Percentiles rank a stretch among this genome's conserved stretches.
Conservation (phyloP, 345 rosid genomes). For the Syzygium aqueum region DNA sequence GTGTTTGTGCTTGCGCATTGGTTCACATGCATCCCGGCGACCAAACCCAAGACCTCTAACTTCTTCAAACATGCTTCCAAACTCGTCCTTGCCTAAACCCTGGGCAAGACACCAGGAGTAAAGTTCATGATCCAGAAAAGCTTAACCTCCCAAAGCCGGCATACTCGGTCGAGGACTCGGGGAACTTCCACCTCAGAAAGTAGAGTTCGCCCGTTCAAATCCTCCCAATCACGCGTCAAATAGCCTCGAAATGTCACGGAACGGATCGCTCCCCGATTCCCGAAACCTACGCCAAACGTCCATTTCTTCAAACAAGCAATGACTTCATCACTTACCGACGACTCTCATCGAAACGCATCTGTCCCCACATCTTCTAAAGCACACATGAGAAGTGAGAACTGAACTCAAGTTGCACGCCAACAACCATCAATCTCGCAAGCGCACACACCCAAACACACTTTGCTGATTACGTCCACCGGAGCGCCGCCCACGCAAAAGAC, state of each 20-base stretch:
- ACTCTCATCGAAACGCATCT: neutral
- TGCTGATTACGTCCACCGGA: neutral
- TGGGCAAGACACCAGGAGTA: neutral
- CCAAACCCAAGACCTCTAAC: neutral
- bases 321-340: neutral
- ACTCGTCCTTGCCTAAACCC: neutral
- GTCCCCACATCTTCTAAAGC: neutral
- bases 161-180: neutral
- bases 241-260: neutral
- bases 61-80: neutral
- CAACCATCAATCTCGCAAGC: neutral
- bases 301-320: neutral
- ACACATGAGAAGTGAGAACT: neutral
- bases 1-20: neutral
- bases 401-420: neutral
- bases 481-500: neutral
- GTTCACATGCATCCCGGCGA: neutral
- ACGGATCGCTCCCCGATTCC: neutral
- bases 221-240: accelerated
- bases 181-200: neutral
- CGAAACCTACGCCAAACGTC: neutral
- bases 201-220: neutral
- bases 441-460: neutral
- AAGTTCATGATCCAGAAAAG: neutral
- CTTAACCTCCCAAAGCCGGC: neutral